A percentile compares a stretch with the other conserved stretches of the same genome.
Conservation (phyloP, 805 yeast species). For the Metschnikowia reukaufii region DNA sequence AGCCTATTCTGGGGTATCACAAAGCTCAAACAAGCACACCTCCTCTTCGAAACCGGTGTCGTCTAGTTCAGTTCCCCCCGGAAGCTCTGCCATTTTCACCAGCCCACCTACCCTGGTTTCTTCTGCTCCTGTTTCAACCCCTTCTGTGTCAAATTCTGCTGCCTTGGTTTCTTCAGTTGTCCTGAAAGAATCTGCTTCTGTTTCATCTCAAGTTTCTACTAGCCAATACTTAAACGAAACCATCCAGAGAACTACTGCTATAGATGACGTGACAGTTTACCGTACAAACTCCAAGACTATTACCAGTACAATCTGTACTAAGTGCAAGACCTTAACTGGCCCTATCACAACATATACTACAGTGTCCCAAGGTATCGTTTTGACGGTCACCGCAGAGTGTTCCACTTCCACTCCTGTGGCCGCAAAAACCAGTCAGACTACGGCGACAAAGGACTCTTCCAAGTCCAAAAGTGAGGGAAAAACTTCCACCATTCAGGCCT, state of each 20-base stretch:
- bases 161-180: background rate
- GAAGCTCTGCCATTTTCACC: too few species aligned
- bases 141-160: background rate
- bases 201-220: too few species aligned
- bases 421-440: constrained; percentile 12
- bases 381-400: constrained; percentile 14
- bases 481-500: background rate
- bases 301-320: constrained; percentile 15
- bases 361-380: constrained; percentile 8
- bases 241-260: background rate
- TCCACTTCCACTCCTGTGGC: constrained; percentile 2
- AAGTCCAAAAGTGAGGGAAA: constrained; percentile 9
- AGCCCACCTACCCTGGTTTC: too few species aligned
- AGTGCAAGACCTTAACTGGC: constrained; percentile 15
- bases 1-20: too few species aligned
- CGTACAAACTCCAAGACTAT: constrained; percentile 12
- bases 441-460: constrained; percentile 9
- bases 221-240: background rate
- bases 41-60: background rate
- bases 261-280: constrained; percentile 11
- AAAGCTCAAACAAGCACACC: background rate
- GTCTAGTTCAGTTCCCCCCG: too few species aligned
- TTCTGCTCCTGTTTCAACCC: too few species aligned
- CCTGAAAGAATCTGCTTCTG: background rate
- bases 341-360: constrained; percentile 14